Conservation (phyloP, 2,329 filamentous ascomycete species). For the Xylaria polymorpha region DNA sequence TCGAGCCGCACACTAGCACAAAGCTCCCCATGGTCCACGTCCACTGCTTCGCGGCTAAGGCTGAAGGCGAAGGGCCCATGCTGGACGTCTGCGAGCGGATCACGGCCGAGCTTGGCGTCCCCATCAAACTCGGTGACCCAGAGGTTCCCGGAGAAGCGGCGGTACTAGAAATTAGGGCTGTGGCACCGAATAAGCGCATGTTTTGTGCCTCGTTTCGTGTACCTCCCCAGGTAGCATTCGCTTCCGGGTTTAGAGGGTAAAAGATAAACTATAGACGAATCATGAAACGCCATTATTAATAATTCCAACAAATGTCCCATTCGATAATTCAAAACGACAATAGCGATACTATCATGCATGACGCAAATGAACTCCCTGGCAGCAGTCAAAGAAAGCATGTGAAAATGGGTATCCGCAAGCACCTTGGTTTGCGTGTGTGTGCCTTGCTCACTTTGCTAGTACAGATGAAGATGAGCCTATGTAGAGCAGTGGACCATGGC, state of each 20-base stretch:
- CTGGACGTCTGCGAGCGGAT: constrained; percentile 75
- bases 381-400: constrained; percentile 7
- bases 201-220: constrained; percentile 94
- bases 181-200: constrained; percentile 95
- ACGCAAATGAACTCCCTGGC: constrained; percentile 2
- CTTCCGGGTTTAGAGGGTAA: constrained; percentile 46
- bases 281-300: constrained; percentile 18
- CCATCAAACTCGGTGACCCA: constrained; percentile 65
- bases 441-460: constrained; percentile 7
- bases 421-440: constrained; percentile 11
- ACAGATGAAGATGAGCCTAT: constrained; percentile 5
- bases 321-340: constrained; percentile 19
- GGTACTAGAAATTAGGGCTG: constrained; percentile 81
- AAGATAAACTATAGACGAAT: constrained; percentile 12
- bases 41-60: constrained; percentile 93
- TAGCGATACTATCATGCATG: constrained; percentile 7
- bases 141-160: constrained; percentile 62
- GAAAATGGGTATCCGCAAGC: constrained; percentile 12
- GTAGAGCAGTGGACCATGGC: constrained; percentile 12
- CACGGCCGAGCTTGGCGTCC: constrained; percentile 67
- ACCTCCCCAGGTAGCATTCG: constrained; percentile 85
- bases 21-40: constrained; percentile 86
- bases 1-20: constrained; percentile 67
- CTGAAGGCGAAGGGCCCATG: constrained; percentile 75
- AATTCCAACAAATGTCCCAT: constrained; percentile 9